Evolutionary conservation across 352 stramenopile species (phyloP).

Genomic region (Globisporangium solare): DNA sequence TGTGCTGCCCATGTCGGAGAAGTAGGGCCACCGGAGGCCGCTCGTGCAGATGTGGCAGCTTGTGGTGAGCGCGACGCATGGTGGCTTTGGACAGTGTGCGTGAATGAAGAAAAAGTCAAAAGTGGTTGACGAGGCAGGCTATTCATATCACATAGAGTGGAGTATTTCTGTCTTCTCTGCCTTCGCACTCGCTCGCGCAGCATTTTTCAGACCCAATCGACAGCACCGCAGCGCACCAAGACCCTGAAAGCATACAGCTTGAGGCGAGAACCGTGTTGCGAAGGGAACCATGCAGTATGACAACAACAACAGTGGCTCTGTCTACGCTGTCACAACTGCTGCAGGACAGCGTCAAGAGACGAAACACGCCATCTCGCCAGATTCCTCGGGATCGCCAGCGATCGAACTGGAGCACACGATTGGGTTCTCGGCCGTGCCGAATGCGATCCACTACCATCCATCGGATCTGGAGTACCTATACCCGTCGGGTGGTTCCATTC

Average conservation of each 20-base stretch:
- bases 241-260: neutral
- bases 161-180: too few species aligned
- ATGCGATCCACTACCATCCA: slow-evolving; percentile 86
- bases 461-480: slow-evolving; percentile 81
- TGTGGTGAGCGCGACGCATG: slow-evolving; percentile 47
- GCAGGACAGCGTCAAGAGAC: neutral
- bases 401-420: slow-evolving; percentile 94
- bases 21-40: slow-evolving; percentile 57
- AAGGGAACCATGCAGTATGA: slow-evolving; percentile 28
- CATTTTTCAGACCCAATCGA: neutral
- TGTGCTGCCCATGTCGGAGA: slow-evolving; percentile 59
- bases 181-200: too few species aligned
- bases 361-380: slow-evolving; percentile 4
- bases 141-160: too few species aligned
- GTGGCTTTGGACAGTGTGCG: too few species aligned
- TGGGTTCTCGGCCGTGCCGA: slow-evolving; percentile 76
- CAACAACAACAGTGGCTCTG: slow-evolving; percentile 15
- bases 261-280: neutral
- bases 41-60: slow-evolving; percentile 43
- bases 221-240: neutral
- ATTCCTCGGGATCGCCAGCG: neutral
- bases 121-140: too few species aligned
- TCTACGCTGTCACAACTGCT: slow-evolving; percentile 11
- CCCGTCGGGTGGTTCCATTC: slow-evolving; percentile 80
- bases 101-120: too few species aligned